Evolutionary conservation across 768 basidiomycete species (phyloP), one percentile per base, ranked within the genome.

Genomic region (Amanita phalloides): DNA sequence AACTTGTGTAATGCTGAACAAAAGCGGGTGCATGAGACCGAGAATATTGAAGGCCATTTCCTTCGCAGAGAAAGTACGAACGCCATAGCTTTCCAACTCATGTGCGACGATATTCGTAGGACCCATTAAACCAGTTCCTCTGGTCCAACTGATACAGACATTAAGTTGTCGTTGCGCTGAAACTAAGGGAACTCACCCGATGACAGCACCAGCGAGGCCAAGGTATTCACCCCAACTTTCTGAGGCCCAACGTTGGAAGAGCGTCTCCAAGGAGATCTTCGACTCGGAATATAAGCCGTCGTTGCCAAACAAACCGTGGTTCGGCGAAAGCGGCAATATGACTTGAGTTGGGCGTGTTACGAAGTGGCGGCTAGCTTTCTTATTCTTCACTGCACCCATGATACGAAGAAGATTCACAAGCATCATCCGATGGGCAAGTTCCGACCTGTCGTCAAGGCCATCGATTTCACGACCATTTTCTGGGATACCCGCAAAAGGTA

Each of bases 41-140:
- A 99, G 85, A 61, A 99, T 92, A 69, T 99, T 99, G 82, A 99
- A 99, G 0, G 96, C 94, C 96, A 98, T 99, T 71, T 99, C 96
- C 73, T 98, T 98, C 26, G 96, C 88, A 0, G 95, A 98, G 81
- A 98, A 99, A 1, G 96, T 99, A 57, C 96, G 82, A 53, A 96
- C 90, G 55, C 96, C 96, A 56, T 86, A 78, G 53, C 82, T 77
- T 71, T 99, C 96, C 39, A 99, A 77, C 49, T 92, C 91, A 53
- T 94, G 89, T 25, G 96, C 92, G 48, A 97, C 86, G 39, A 86
- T 90, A 71, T 94, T 94, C 41, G 91, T 94, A 3, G 93, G 86
- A 53, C 79, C 85, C 96, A 99, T 98, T 47, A 99, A 71, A 53
- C 95, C 94, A 8, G 96, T 99, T 30, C 96, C 96, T 56, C 96